Conservation (phyloP, 169 alveolate species). For the Theileria orientalis region DNA sequence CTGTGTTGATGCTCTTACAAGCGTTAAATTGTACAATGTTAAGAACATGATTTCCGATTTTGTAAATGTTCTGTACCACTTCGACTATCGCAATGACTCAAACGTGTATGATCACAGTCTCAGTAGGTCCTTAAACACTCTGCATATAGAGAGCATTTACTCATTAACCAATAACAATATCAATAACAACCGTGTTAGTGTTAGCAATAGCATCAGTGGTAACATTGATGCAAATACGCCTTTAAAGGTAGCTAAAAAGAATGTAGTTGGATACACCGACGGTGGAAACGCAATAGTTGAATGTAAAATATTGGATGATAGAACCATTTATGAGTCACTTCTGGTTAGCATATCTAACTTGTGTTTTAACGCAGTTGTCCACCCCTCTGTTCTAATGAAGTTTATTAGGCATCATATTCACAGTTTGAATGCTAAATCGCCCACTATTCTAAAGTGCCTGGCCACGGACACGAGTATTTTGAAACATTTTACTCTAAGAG, state of each 20-base stretch:
- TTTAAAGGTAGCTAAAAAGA: too few species aligned
- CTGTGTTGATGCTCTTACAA: not conserved
- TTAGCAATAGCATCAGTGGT: not conserved
- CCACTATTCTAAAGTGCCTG: slow-evolving; percentile 2
- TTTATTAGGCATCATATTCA: not conserved
- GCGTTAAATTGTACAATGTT: not conserved
- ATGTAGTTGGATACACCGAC: too few species aligned
- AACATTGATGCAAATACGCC: too few species aligned
- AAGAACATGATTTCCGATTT: not conserved
- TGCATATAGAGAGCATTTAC: not conserved
- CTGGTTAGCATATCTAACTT: not conserved
- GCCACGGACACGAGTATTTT: not conserved
- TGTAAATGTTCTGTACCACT: not conserved
- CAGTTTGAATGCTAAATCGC: not conserved
- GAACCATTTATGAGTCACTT: not conserved
- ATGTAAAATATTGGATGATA: not conserved
- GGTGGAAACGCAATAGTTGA: too few species aligned
- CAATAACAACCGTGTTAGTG: not conserved
- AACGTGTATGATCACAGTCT: not conserved
- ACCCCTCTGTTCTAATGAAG: not conserved
- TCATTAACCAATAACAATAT: not conserved
- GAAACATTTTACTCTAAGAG: not conserved
- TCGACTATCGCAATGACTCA: not conserved
- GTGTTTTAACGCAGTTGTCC: slow-evolving; percentile 2
- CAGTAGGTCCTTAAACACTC: not conserved